Base-by-base conservation (phyloP, 495 filamentous ascomycete species). In the Glonium stellatum region DNA sequence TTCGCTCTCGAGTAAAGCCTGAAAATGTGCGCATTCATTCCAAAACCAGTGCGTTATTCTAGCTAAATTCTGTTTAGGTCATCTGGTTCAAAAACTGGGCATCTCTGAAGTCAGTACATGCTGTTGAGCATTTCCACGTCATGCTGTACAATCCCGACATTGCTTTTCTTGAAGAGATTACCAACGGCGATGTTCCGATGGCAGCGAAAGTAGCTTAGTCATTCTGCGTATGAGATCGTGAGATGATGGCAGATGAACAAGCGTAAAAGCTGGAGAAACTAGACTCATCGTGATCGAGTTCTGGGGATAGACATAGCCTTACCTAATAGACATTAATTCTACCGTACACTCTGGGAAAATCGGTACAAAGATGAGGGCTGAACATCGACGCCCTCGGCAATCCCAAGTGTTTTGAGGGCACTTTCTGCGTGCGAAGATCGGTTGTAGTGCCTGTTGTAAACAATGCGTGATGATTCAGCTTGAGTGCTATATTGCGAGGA, bases 71-170 rank as follows among this genome's bases (percentile, higher is more conserved):
- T 23, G 42, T 41, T 23, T 59, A 88, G 84, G 83, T 90, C 37
- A 79, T 87, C 47, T 96, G 90, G 90, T 95, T 95, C 76, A 90
- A 87, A 77, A 95, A 95, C 67, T 95, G 90, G 90, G 79, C 75
- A 54, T 80, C 79, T 1, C 74, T 96, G 60, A 95, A 95, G 72
- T 87, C 82, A 2, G 81, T 96, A 12, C 82, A 89, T 61, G 82
- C 87, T n/a, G 81, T 95, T n/a, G 90, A 96, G 77, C 90, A 96
- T 68, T 93, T 96, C 72, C 90, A 96, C 72, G 87, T 96, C 68
- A 91, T 96, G 88, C 75, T 96, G 47, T 85, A 82, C 71, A 78
- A 87, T 51, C 85, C 90, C 4, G 84, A 89, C 68, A 75, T 76
- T 49, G 79, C 74, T 36, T 89, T 92, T 60, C 67, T 96, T 35